A percentile compares a stretch with the other conserved stretches of the same genome.
Conservation (phyloP, 2,329 filamentous ascomycete genomes). For the Fulvia fulva region DNA sequence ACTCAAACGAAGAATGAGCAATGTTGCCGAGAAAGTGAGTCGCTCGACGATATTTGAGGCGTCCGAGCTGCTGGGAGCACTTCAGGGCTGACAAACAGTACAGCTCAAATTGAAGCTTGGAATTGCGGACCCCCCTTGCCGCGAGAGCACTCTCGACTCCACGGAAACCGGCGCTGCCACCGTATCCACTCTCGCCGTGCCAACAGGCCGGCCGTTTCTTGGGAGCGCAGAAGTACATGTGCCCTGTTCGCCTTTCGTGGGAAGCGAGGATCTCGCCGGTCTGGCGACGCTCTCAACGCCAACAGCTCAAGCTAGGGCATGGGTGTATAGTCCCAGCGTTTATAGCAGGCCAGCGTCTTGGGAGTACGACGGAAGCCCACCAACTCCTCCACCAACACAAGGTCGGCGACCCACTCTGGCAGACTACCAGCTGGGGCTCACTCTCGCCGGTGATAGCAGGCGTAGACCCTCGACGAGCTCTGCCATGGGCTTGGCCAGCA, state of each 20-base stretch:
- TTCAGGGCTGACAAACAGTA: neutral
- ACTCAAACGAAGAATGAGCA: conserved; percentile 9
- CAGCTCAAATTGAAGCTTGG: conserved; percentile 3
- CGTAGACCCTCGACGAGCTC: conserved; percentile 24
- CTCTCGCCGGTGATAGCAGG: conserved; percentile 27
- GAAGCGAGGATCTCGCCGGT: neutral
- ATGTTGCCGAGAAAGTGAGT: conserved; percentile 20
- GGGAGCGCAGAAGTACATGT: neutral
- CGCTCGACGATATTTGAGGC: no score
- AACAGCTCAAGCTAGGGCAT: neutral
- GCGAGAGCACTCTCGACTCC: no score
- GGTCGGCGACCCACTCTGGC: conserved; percentile 23
- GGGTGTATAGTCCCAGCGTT: conserved; percentile 6
- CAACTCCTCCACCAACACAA: neutral
- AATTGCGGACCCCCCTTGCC: no score
- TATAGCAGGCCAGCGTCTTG: conserved; percentile 4
- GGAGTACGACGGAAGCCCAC: neutral
- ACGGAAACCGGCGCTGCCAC: neutral
- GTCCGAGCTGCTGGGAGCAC: no score
- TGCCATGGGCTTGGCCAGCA: neutral
- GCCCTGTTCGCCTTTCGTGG: neutral
- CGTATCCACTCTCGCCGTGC: neutral
- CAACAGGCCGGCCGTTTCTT: neutral
- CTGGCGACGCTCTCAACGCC: no score
- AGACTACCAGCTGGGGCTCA: conserved; percentile 30